These are phyloP conservation scores for Poteriospumella lacustris DNA, from an alignment of 108 stramenopile genomes.

Conservation along the genomic window DNA sequence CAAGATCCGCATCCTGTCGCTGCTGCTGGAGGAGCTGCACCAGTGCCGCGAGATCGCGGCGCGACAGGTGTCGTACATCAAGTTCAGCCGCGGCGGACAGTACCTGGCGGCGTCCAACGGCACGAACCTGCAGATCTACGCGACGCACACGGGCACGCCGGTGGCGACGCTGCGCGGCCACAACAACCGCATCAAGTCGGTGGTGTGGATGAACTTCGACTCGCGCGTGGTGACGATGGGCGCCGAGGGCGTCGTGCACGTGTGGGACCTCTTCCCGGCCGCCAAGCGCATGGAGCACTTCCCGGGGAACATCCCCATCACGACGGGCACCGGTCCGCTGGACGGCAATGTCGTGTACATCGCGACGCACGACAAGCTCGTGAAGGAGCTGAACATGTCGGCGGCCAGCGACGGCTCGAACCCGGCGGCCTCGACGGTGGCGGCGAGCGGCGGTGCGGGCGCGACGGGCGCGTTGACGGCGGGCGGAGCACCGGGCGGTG, in stretches of 20 bases:
- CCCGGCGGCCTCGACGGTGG: too few species aligned
- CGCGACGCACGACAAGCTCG: not conserved
- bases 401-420: not conserved
- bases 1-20: constrained; percentile 53
- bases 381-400: constrained; percentile 4
- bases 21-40: constrained; percentile 56
- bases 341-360: not conserved
- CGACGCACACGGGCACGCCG: constrained; percentile 52
- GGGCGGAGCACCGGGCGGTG: not conserved
- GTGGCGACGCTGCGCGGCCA: constrained; percentile 53
- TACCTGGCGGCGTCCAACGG: constrained; percentile 52
- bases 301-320: constrained; percentile 30
- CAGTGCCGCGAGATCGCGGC: not conserved
- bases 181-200: constrained; percentile 48
- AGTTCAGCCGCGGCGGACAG: constrained; percentile 57
- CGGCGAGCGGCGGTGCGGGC: too few species aligned
- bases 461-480: not conserved
- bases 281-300: constrained; percentile 13
- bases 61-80: not conserved
- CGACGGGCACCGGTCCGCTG: not conserved
- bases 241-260: constrained; percentile 50
- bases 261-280: constrained; percentile 47
- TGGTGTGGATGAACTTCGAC: constrained; percentile 53
- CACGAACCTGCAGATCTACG: constrained; percentile 39
- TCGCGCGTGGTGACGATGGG: constrained; percentile 47